phyloP scores from a whole-genome alignment of 2,329 filamentous ascomycete species.

The Onygenales sp. region DNA sequence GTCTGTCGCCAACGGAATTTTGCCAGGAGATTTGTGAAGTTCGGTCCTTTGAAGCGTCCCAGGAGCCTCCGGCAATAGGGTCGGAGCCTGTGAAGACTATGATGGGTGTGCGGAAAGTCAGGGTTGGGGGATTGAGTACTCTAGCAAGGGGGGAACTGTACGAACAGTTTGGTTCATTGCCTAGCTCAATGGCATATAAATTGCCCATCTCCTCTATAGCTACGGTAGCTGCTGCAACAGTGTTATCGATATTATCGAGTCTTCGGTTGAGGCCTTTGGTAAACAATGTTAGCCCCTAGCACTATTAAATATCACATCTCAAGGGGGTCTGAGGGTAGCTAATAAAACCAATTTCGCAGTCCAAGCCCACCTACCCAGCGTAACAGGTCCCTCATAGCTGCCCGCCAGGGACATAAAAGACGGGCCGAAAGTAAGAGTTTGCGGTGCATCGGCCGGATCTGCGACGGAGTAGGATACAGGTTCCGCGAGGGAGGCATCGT shows the following conservation, averaged over 20 bases:
- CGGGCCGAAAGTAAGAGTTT: conserved; percentile 43
- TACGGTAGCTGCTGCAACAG: conserved; percentile 41
- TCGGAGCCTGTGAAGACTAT: conserved; percentile 18
- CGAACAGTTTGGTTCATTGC: conserved; percentile 50
- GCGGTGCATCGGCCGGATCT: conserved; percentile 39
- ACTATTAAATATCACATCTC: too few species aligned
- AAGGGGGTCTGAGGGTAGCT: too few species aligned
- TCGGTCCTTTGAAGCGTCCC: conserved; percentile 25
- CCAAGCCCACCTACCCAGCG: conserved; percentile 26
- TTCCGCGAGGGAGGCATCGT: conserved; percentile 25
- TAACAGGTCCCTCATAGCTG: conserved; percentile 41
- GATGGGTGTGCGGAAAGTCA: neutral
- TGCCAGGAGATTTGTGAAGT: conserved; percentile 26
- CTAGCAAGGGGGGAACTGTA: neutral
- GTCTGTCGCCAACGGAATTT: conserved; percentile 19
- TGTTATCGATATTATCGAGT: conserved; percentile 45
- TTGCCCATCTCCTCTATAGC: conserved; percentile 39
- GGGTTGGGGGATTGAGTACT: neutral
- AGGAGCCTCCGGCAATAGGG: conserved; percentile 16
- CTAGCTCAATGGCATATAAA: conserved; percentile 46
- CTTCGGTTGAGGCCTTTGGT: conserved; percentile 41
- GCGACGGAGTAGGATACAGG: conserved; percentile 45
- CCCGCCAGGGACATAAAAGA: conserved; percentile 43
- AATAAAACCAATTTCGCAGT: too few species aligned
- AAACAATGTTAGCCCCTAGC: too few species aligned